Percentiles rank a stretch among this genome's conserved stretches.
Conservation (phyloP, 2,329 filamentous ascomycete species). For the Acephala macrosclerotiorum region DNA sequence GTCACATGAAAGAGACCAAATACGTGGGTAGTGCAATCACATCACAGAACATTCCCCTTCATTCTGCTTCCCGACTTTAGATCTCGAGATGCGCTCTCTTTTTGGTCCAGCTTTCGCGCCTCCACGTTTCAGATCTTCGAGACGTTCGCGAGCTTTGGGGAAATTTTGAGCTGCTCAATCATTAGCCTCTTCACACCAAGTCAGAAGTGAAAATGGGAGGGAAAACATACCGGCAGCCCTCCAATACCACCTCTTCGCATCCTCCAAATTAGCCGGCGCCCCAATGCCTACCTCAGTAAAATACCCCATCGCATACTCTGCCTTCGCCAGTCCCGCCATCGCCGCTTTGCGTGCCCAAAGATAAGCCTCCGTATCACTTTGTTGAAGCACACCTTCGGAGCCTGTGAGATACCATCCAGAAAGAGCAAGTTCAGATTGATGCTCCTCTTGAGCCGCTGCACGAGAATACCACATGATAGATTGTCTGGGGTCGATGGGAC, state of each 20-base stretch:
- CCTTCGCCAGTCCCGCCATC: slow-evolving; percentile 85
- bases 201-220: neutral
- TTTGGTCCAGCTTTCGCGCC: slow-evolving; percentile 75
- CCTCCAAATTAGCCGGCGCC: slow-evolving; percentile 83
- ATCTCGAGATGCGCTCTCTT: slow-evolving; percentile 81
- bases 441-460: slow-evolving; percentile 91
- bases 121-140: slow-evolving; percentile 88
- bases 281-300: slow-evolving; percentile 97
- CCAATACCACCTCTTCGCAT: slow-evolving; percentile 98
- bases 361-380: slow-evolving; percentile 95
- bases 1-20: neutral
- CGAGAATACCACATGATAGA: slow-evolving; percentile 95
- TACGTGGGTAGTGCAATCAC: slow-evolving; percentile 51
- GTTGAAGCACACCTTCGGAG: slow-evolving; percentile 83
- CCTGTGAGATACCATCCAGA: slow-evolving; percentile 97
- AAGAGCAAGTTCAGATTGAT: slow-evolving; percentile 86
- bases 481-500: slow-evolving; percentile 80
- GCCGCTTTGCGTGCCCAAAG: slow-evolving; percentile 97
- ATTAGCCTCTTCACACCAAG: slow-evolving; percentile 14
- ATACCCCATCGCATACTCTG: slow-evolving; percentile 98
- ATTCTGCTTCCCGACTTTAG: slow-evolving; percentile 81
- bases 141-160: slow-evolving; percentile 87
- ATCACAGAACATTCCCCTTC: slow-evolving; percentile 89
- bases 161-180: slow-evolving; percentile 80
- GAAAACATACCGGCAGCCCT: slow-evolving; percentile 84